Percentiles rank a stretch among this genome's conserved stretches.
Evolutionary conservation across 495 filamentous ascomycete species (phyloP).

Genomic region (Neurospora terricola): DNA sequence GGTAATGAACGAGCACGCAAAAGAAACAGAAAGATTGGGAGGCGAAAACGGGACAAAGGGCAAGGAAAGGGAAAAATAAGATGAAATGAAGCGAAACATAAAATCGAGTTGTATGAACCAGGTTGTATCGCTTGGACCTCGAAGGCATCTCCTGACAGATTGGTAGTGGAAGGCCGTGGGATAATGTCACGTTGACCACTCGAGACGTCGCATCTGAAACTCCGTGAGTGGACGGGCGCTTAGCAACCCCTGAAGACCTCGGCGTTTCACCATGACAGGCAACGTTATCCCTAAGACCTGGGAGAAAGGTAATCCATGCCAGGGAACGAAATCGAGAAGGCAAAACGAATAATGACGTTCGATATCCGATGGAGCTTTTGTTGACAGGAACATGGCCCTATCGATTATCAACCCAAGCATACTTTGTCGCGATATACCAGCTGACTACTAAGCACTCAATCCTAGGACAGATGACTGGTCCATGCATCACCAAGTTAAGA

Average conservation of each 20-base stretch:
- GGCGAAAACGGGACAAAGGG: background rate
- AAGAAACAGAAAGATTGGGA: background rate
- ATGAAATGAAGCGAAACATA: background rate
- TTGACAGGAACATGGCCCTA: background rate
- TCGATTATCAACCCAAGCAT: background rate
- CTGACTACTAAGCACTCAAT: background rate
- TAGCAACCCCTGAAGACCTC: background rate
- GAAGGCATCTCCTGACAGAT: background rate
- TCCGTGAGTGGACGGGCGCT: background rate
- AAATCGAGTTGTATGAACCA: background rate
- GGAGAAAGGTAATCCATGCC: background rate
- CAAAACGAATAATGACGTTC: background rate
- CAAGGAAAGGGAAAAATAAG: background rate
- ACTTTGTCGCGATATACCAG: background rate
- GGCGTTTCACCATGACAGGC: background rate
- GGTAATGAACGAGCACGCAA: background rate
- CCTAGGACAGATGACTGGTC: background rate
- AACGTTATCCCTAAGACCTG: background rate
- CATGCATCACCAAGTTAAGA: background rate
- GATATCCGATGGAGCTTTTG: background rate
- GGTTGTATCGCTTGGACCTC: background rate
- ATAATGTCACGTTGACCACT: background rate
- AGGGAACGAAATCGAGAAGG: background rate
- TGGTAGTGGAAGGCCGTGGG: background rate
- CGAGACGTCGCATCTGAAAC: background rate